Evolutionary conservation across 2,329 filamentous ascomycete genomes (phyloP).

Genomic region (Fusarium heterosporum): DNA sequence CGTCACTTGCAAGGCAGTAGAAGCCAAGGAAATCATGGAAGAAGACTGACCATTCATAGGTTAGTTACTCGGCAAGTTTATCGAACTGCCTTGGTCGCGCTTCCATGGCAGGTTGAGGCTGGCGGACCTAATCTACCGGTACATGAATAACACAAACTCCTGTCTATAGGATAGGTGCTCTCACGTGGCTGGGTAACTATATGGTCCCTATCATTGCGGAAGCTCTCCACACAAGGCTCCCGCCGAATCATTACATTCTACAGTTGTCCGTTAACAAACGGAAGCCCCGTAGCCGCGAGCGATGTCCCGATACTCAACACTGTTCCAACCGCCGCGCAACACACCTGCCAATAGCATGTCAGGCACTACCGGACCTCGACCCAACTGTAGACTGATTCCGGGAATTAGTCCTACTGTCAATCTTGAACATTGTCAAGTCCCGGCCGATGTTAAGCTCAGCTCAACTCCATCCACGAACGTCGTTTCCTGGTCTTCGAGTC

Average conservation of each 20-base stretch:
- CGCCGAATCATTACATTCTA: neutral
- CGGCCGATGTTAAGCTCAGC: neutral
- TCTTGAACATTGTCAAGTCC: slow-evolving; percentile 23
- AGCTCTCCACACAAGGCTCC: slow-evolving; percentile 31
- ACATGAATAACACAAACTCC: slow-evolving; percentile 2
- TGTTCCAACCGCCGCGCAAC: slow-evolving; percentile 2
- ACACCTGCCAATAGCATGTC: slow-evolving; percentile 13
- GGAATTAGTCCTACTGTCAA: slow-evolving; percentile 27
- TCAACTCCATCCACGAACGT: neutral
- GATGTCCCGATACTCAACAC: neutral
- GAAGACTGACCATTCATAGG: neutral
- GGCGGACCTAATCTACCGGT: neutral
- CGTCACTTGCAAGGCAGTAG: neutral
- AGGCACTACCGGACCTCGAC: slow-evolving; percentile 32
- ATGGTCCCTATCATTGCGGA: slow-evolving; percentile 9
- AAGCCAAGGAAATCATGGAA: slow-evolving; percentile 11
- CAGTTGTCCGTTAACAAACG: neutral
- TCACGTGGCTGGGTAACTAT: slow-evolving; percentile 6
- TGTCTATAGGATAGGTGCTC: neutral
- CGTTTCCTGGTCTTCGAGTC: slow-evolving; percentile 5
- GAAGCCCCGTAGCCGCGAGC: slow-evolving; percentile 1
- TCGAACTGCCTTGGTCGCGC: neutral
- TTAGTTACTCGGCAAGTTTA: neutral
- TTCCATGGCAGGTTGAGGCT: neutral
- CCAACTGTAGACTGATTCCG: slow-evolving; percentile 23